Base-by-base conservation (phyloP, 495 filamentous ascomycete species). In the Penicillium coprophilum region DNA sequence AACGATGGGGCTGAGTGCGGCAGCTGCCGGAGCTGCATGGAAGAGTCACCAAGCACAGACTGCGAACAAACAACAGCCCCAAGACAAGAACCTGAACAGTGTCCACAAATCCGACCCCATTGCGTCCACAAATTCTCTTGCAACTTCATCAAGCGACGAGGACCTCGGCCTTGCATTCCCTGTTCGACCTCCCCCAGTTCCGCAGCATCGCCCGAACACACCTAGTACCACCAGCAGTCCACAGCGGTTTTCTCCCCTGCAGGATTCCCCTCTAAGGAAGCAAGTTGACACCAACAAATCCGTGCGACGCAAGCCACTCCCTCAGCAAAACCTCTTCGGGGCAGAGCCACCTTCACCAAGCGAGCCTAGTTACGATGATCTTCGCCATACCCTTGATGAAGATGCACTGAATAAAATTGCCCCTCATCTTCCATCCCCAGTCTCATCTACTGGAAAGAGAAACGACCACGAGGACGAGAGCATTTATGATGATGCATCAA, bases 281-380 rank as follows among this genome's bases (percentile, higher is more conserved):
- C 71, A 64, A 28, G 46, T 76, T 43, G 74, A 79, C 43, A 76
- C 79, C 17, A 55, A 63, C 34, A 74, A 73, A 54, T 74, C 76
- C 36, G 76, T 86, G 44, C 75, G 72, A 54, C 76, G 84, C 55
- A 94, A 92, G 62, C 88, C 90, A 23, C 69, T 91, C 6, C 85
- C 88, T 6, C 65, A 64, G 30, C 54, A 62, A 46, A 51, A 55
- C 11, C 10, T 62, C 4, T 58, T 64, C 24, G 38, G 24, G 6
- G 30, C 53, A 36, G 41, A 24, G 20, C 32, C 56, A 15, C 44
- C 31, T n/a, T 57, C 56, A 19, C 53, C 57, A 6, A 64, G 43
- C 13, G 72, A 80, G 55, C 82, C 82, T 27, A 87, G 82, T 64
- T 77, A 80, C 38, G 84, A 85, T 49, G 87, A 86, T 61, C 77